Evolutionary conservation across 148 eudicot genomes (phyloP), one percentile per base, ranked within the genome.

Genomic region (Fallopia convolvulus): DNA sequence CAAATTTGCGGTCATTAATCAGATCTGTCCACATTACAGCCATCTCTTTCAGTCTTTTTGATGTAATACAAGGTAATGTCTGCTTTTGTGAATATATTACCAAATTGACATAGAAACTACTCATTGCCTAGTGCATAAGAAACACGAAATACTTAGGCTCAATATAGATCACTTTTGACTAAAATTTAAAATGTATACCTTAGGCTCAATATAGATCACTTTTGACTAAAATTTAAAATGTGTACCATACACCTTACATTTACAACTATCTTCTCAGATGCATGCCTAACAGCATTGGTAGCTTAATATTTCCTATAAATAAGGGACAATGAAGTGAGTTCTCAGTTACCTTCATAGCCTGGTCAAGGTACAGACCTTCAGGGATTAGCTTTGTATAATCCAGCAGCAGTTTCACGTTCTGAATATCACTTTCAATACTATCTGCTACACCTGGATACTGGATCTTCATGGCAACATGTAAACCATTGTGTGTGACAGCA

Each of bases 391-490:
- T 93, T 77, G 97, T 92, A 78, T 95, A 93, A 52, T 87, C 83
- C 76, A 95, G 79, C 74, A 95, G 82, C 80, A 84, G 74, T 74
- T 92, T 95, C 74, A 95, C 91, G 81, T 95, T 95, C 74, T 95
- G 92, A 82, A 95, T 93, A 83, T 95, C 99, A 87, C 99, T 95
- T 77, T 90, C 99, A 78, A 95, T 93, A 87, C 99, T 95, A 81
- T 91, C 92, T 42, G 99, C 99, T 66, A 95, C 97, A 71, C 99
- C 99, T 70, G 99, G 99, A 74, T 95, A 95, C 79, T 95, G 99
- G 83, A 95, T 95, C 81, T 95, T 95, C 83, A 95, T 89, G 39
- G 99, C 97, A 77, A 93, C 93, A 50, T 86, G 82, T 85, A 89
- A 33, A 53, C 94, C 97, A 84, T 91, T 91, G 75, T 86, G 86